Conservation (phyloP, 306 rosid species). For the Prosopis cineraria region DNA sequence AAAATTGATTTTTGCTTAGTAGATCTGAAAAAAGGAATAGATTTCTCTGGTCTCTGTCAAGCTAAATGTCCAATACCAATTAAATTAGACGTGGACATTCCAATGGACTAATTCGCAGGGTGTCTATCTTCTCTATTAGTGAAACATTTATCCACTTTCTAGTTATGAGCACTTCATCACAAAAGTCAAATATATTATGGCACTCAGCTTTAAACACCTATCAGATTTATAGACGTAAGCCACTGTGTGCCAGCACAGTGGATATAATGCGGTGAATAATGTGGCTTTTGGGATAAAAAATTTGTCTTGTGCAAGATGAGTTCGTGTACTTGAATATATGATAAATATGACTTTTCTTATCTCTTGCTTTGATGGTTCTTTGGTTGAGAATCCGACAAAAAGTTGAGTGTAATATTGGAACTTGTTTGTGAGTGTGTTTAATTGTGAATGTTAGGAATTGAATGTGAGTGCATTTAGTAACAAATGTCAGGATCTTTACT, state of each 20-base stretch:
- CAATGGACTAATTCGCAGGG: not conserved
- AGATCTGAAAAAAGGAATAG: constrained; percentile 8
- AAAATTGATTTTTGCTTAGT: not conserved
- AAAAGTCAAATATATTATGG: not conserved
- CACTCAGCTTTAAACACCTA: not conserved
- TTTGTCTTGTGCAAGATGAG: constrained; percentile 3
- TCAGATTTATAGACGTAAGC: not conserved
- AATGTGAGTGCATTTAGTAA: not conserved
- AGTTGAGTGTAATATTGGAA: not conserved
- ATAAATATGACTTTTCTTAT: not conserved
- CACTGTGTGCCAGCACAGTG: not conserved
- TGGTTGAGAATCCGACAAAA: not conserved
- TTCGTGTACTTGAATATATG: not conserved
- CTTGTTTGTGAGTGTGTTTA: not conserved
- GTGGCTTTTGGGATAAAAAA: not conserved
- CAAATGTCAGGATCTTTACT: not conserved
- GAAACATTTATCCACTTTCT: not conserved
- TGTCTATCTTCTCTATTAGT: not conserved
- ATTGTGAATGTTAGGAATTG: not conserved
- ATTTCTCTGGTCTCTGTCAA: not conserved
- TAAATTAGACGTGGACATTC: not conserved
- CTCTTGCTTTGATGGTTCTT: not conserved
- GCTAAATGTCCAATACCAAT: not conserved
- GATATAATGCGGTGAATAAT: not conserved
- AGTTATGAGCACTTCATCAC: not conserved